A percentile compares a stretch with the other conserved stretches of the same genome.
Evolutionary conservation across 805 yeast species (phyloP).

Genomic region (Starmerella bombicola): DNA sequence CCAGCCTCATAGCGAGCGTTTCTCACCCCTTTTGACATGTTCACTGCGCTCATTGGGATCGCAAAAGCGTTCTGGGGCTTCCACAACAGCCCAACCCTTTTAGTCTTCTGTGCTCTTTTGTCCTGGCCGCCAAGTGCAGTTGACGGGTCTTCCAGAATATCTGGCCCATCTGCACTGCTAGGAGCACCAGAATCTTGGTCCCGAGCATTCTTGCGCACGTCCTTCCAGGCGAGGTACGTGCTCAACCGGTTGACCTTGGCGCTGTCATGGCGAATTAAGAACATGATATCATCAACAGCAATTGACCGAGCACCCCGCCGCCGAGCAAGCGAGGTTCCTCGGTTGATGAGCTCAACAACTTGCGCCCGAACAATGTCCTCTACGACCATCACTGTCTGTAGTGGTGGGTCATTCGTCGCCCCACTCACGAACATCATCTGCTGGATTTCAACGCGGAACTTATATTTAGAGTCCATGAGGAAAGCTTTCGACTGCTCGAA

Average conservation of each 20-base stretch:
- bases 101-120: slow-evolving; percentile 34
- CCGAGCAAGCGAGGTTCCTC: slow-evolving; percentile 66
- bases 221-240: slow-evolving; percentile 93
- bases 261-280: slow-evolving; percentile 78
- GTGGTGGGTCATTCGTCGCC: slow-evolving; percentile 87
- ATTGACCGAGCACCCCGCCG: slow-evolving; percentile 72
- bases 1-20: neutral
- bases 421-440: slow-evolving; percentile 98
- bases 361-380: slow-evolving; percentile 94
- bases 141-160: slow-evolving; percentile 38
- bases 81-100: slow-evolving; percentile 82
- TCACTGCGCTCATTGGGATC: slow-evolving; percentile 29
- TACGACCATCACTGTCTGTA: slow-evolving; percentile 79
- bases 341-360: slow-evolving; percentile 69
- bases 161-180: slow-evolving; percentile 40
- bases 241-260: slow-evolving; percentile 87
- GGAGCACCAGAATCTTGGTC: slow-evolving; percentile 47
- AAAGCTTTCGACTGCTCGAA: too few relatives aligned
- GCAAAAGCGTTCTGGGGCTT: slow-evolving; percentile 86
- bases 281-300: slow-evolving; percentile 85
- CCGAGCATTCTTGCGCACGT: slow-evolving; percentile 71
- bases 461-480: slow-evolving; percentile 34
- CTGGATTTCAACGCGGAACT: slow-evolving; percentile 85
- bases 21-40: neutral
- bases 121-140: slow-evolving; percentile 29